These are phyloP conservation scores for Pseudomassariella vexata DNA, from an alignment of 2,329 filamentous ascomycete genomes.

Conservation along the genomic window DNA sequence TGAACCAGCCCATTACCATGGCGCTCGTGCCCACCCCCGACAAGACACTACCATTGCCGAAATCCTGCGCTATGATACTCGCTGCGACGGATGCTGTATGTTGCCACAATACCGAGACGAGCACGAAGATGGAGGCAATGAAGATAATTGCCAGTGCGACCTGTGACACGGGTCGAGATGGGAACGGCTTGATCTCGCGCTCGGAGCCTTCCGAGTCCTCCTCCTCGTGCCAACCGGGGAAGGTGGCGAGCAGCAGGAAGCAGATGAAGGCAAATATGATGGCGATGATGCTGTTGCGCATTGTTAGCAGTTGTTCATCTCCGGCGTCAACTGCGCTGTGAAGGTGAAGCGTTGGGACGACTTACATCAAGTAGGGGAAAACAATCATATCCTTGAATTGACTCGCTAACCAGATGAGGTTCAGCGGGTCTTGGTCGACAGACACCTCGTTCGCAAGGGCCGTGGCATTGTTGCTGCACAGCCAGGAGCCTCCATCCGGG, in stretches of 20 bases:
- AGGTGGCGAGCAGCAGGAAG: slow-evolving; percentile 90
- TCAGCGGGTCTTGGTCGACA: slow-evolving; percentile 90
- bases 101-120: slow-evolving; percentile 79
- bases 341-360: slow-evolving; percentile 16
- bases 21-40: slow-evolving; percentile 58
- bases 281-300: slow-evolving; percentile 72
- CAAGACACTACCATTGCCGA: slow-evolving; percentile 28
- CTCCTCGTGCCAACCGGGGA: slow-evolving; percentile 96
- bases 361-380: slow-evolving; percentile 92
- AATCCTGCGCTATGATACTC: slow-evolving; percentile 67
- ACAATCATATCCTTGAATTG: slow-evolving; percentile 99
- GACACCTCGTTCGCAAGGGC: slow-evolving; percentile 83
- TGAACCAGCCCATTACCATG: slow-evolving; percentile 98
- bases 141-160: slow-evolving; percentile 91
- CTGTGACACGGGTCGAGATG: slow-evolving; percentile 86
- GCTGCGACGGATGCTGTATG: slow-evolving; percentile 96
- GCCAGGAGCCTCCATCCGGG: slow-evolving; percentile 81
- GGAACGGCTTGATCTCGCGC: slow-evolving; percentile 89
- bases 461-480: slow-evolving; percentile 97
- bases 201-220: slow-evolving; percentile 74
- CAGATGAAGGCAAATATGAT: slow-evolving; percentile 96
- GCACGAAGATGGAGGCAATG: slow-evolving; percentile 62
- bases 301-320: neutral
- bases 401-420: slow-evolving; percentile 92
- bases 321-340: too few relatives aligned